These are phyloP conservation scores for Didymellaceae sp. DNA, from an alignment of 2,329 filamentous ascomycete genomes.

Conservation along the genomic window DNA sequence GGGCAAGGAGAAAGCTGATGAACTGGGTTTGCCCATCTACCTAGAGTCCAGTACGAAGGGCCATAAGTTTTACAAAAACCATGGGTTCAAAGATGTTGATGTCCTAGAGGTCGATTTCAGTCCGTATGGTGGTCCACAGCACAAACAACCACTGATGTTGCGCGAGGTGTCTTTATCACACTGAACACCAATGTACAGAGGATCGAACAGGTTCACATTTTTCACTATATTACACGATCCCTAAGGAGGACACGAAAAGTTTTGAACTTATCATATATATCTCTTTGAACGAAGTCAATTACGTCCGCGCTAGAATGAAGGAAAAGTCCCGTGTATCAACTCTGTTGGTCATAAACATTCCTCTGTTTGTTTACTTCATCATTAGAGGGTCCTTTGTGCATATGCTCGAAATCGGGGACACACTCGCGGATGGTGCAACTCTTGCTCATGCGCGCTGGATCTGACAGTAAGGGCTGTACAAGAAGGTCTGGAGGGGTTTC, in stretches of 20 bases:
- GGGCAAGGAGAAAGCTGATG: constrained; percentile 32
- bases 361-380: constrained; percentile 1
- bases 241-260: too few species aligned
- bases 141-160: constrained; percentile 36
- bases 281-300: too few species aligned
- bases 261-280: too few species aligned
- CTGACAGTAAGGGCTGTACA: too few species aligned
- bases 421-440: not conserved
- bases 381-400: not conserved
- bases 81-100: constrained; percentile 34
- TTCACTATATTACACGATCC: not conserved
- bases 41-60: constrained; percentile 33
- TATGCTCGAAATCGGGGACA: not conserved
- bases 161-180: not conserved
- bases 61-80: constrained; percentile 33
- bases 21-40: constrained; percentile 31
- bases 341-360: constrained; percentile 9
- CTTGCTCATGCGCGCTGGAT: too few species aligned
- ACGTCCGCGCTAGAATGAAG: too few species aligned
- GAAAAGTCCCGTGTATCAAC: not conserved
- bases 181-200: not conserved
- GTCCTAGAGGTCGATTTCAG: constrained; percentile 25
- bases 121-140: constrained; percentile 21
- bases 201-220: not conserved
- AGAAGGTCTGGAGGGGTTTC: constrained; percentile 11